Base-by-base conservation (phyloP, 345 rosid genomes). In the Lumnitzera racemosa region DNA sequence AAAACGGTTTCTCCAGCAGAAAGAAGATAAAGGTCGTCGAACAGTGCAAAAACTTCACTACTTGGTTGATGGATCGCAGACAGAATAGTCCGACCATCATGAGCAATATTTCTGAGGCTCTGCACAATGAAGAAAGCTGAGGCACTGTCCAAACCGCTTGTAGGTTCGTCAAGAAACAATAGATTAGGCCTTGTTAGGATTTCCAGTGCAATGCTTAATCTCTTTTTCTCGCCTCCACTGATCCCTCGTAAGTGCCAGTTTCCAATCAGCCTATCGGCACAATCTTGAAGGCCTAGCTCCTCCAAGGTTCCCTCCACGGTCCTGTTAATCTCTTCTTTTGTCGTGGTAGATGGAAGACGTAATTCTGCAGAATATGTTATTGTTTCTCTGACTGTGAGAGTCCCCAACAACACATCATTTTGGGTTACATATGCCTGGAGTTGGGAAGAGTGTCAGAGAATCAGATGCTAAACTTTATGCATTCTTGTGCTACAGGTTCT, bases 1-100 rank as follows among this genome's bases (percentile, higher is more conserved):
- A 78, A 86, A 50, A 86, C 90, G 56, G 80, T 64, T 61, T 86
- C 89, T 9, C 94, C 94, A 20, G 72, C 15, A 46, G 94, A 80
- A 3, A 86, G 71, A 67, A 83, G 74, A 73, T 72, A 81, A 58
- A 86, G 86, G 58, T 86, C 86, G 73, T 86, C 86, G 62, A 86
- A 86, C 27, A 80, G 72, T 0, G 87, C 80, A 59, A 83, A 86
- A 49, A 86, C 94, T 61, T 83, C 94, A 41, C 89, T 80, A 9
- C 94, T 86, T 0, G 94, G 94, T 73, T 86, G 87, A 67, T 86
- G 94, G 75, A 86, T 80, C 0, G 88, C 74, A 53, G 83, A 81
- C 56, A 86, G 62, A 13, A 83, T 66, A 0, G 86, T 83, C 56
- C 86, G 67, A 25, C 87, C 84, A 47, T 78, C 85, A 0, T 77